Percentiles rank a stretch among this genome's conserved stretches.
These are phyloP conservation scores for Trametes gibbosa DNA, from an alignment of 768 basidiomycete genomes.

Conservation along the genomic window DNA sequence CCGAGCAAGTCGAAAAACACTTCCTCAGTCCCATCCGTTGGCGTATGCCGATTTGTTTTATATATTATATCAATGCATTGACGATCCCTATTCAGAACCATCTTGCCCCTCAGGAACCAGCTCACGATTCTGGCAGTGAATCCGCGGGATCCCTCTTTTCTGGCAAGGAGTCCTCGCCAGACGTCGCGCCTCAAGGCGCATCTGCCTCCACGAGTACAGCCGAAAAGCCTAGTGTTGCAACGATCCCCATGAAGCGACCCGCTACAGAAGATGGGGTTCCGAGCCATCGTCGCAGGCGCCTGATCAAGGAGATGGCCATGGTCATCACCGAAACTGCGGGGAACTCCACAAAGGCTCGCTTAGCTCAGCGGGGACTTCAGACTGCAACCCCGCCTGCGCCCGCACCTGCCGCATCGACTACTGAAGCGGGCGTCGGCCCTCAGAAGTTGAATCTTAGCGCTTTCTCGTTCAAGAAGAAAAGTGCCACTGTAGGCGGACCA, in stretches of 20 bases:
- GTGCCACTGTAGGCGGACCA: neutral
- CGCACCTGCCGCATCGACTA: neutral
- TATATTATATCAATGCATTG: neutral
- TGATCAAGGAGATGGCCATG: slow-evolving; percentile 15
- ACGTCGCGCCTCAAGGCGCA: slow-evolving; percentile 5
- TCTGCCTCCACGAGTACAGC: neutral
- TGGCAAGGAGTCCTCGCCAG: slow-evolving; percentile 15
- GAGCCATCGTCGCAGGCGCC: slow-evolving; percentile 6
- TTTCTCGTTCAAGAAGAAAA: slow-evolving; percentile 21
- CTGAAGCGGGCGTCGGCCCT: neutral
- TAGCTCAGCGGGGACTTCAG: slow-evolving; percentile 13
- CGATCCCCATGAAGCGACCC: slow-evolving; percentile 11
- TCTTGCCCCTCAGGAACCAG: neutral
- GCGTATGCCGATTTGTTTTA: too few species aligned
- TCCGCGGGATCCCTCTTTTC: slow-evolving; percentile 18
- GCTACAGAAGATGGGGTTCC: neutral
- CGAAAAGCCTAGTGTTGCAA: neutral
- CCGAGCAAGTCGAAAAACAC: neutral
- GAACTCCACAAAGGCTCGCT: slow-evolving; percentile 18
- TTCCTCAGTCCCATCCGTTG: neutral
- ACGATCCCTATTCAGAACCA: too few species aligned
- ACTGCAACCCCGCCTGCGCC: neutral
- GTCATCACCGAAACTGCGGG: slow-evolving; percentile 6
- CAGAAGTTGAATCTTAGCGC: neutral
- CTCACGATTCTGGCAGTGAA: slow-evolving; percentile 1